These are phyloP conservation scores for Gypsophila paniculata DNA, from an alignment of 179 eudicot species.

Conservation along the genomic window DNA sequence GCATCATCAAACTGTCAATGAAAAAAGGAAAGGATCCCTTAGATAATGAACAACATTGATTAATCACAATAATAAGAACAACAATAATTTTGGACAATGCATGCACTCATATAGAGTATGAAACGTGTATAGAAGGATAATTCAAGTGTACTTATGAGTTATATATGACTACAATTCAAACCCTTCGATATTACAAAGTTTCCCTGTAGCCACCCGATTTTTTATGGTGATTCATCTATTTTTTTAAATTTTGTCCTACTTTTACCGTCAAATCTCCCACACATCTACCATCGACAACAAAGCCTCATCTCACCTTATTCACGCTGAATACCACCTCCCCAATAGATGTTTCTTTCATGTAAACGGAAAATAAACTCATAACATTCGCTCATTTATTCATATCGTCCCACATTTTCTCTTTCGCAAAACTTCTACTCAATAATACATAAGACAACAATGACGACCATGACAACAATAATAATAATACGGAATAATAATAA, in stretches of 20 bases:
- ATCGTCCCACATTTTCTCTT: conserved; percentile 17
- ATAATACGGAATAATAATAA: too few species aligned
- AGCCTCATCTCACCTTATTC: too few species aligned
- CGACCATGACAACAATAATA: too few species aligned
- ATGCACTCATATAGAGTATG: not conserved
- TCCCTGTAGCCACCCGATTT: too few species aligned
- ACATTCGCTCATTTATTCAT: conserved; percentile 32
- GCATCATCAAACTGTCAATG: conserved; percentile 4
- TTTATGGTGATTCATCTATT: too few species aligned
- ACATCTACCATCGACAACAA: too few species aligned
- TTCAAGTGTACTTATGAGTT: not conserved
- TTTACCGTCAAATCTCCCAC: too few species aligned
- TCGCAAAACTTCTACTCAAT: not conserved
- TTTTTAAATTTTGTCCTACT: too few species aligned
- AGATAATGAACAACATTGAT: conserved; percentile 9
- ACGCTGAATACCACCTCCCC: too few species aligned
- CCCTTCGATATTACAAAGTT: not conserved
- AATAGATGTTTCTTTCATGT: too few species aligned
- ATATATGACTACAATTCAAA: not conserved
- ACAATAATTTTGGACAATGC: conserved; percentile 2
- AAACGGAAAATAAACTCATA: not conserved
- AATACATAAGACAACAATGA: not conserved
- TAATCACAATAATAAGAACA: conserved; percentile 2
- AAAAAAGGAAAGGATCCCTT: not conserved
- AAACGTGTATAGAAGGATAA: not conserved